Evolutionary conservation across 208 protist genomes (phyloP).

Genomic region (Trypanosoma brucei): DNA sequence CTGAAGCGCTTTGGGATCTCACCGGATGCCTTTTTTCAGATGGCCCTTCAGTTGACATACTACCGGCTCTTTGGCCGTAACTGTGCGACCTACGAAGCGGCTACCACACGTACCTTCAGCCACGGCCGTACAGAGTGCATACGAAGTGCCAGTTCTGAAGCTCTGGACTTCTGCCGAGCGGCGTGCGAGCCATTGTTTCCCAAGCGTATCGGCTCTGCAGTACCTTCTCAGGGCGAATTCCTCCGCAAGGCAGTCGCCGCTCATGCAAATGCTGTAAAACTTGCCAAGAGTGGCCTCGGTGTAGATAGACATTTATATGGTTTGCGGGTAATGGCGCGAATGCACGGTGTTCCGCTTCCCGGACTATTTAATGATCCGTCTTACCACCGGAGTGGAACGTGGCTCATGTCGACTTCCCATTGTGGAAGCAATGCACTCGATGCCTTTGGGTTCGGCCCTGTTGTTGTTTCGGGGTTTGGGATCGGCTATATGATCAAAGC

Average conservation of each 20-base stretch:
- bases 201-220: constrained; percentile 19
- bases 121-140: constrained; percentile 45
- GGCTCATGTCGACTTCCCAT: constrained; percentile 40
- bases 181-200: constrained; percentile 16
- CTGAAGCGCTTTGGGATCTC: constrained; percentile 25
- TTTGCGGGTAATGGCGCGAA: constrained; percentile 27
- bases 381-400: constrained; percentile 26
- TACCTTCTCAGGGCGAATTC: constrained; percentile 23
- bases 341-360: constrained; percentile 29
- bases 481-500: constrained; percentile 46
- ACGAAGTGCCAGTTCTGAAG: constrained; percentile 15
- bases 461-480: constrained; percentile 37
- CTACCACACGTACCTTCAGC: constrained; percentile 35
- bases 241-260: constrained; percentile 18
- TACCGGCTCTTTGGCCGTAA: constrained; percentile 35
- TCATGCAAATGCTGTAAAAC: constrained; percentile 38
- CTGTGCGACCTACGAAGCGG: constrained; percentile 45
- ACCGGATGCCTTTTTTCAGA: constrained; percentile 43
- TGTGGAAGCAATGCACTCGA: constrained; percentile 38
- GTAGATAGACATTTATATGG: constrained; percentile 45
- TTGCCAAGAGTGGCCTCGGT: constrained; percentile 40
- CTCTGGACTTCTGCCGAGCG: constrained; percentile 27
- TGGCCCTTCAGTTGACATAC: constrained; percentile 38
- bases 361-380: constrained; percentile 26
- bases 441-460: constrained; percentile 46